These are phyloP conservation scores for Grammothele lineata DNA, from an alignment of 768 basidiomycete species.

Conservation along the genomic window DNA sequence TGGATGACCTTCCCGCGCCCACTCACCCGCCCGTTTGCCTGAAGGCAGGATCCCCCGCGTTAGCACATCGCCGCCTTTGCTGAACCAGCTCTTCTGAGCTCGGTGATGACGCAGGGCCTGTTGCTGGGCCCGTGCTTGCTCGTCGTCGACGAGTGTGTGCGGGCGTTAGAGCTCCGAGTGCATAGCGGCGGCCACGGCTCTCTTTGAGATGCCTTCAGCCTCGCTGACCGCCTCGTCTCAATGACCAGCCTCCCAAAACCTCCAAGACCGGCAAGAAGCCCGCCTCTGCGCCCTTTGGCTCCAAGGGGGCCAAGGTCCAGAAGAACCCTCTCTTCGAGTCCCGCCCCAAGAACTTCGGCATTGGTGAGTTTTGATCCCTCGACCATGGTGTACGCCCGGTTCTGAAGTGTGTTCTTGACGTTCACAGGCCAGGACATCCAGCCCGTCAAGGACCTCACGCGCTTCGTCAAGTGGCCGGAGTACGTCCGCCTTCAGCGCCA, in stretches of 20 bases:
- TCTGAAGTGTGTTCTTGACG: background rate
- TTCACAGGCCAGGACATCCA: slow-evolving; percentile 85
- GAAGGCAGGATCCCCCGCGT: slow-evolving; percentile 11
- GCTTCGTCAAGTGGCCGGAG: slow-evolving; percentile 99
- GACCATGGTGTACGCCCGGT: background rate
- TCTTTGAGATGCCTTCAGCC: slow-evolving; percentile 15
- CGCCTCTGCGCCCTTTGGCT: slow-evolving; percentile 78
- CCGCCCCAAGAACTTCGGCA: slow-evolving; percentile 88
- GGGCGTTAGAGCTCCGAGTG: slow-evolving; percentile 54
- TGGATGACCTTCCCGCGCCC: slow-evolving; percentile 9
- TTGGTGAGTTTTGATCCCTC: slow-evolving; percentile 48
- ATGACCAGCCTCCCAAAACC: slow-evolving; percentile 84
- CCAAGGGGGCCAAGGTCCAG: slow-evolving; percentile 65
- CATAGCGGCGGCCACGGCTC: slow-evolving; percentile 30
- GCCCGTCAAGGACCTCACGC: slow-evolving; percentile 84
- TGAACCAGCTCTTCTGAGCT: slow-evolving; percentile 29
- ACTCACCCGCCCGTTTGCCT: background rate
- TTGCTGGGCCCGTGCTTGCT: slow-evolving; percentile 37
- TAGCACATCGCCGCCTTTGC: slow-evolving; percentile 19
- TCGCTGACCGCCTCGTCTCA: slow-evolving; percentile 61
- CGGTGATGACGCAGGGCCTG: slow-evolving; percentile 35
- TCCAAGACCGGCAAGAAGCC: slow-evolving; percentile 77
- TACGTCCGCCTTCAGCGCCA: slow-evolving; percentile 97
- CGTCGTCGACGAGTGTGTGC: slow-evolving; percentile 15
- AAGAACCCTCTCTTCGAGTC: slow-evolving; percentile 98